Conservation (phyloP, 176 grass and related monocot species). For the Oryza glumipatula region DNA sequence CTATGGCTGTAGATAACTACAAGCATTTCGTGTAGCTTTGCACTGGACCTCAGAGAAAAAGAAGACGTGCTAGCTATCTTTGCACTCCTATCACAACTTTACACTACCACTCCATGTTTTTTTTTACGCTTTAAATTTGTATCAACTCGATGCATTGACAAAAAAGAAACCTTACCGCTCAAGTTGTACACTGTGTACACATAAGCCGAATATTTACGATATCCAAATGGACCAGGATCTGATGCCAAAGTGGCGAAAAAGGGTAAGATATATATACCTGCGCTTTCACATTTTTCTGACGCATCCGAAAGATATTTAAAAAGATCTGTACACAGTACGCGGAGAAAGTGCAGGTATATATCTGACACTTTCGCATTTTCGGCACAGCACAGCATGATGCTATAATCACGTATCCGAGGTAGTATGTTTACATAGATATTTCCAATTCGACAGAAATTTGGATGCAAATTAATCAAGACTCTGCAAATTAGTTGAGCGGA, state of each 20-base stretch:
- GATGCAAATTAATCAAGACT: background rate
- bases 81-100: background rate
- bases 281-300: background rate
- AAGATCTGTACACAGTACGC: background rate
- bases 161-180: background rate
- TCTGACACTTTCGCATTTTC: background rate
- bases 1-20: background rate
- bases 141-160: background rate
- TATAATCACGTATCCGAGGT: background rate
- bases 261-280: background rate
- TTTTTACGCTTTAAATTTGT: background rate
- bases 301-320: background rate
- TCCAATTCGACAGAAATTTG: background rate
- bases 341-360: too few relatives aligned
- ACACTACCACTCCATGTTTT: background rate
- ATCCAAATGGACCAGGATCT: slow-evolving; percentile 25
- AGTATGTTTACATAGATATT: background rate
- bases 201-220: background rate
- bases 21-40: background rate
- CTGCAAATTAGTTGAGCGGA: background rate
- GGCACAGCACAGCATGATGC: background rate
- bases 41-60: background rate
- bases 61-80: background rate
- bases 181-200: background rate
- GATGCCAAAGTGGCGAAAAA: slow-evolving; percentile 8